Evolutionary conservation across 2,329 filamentous ascomycete genomes (phyloP), one percentile per base, ranked within the genome.

Genomic region (Fusarium beomiforme): DNA sequence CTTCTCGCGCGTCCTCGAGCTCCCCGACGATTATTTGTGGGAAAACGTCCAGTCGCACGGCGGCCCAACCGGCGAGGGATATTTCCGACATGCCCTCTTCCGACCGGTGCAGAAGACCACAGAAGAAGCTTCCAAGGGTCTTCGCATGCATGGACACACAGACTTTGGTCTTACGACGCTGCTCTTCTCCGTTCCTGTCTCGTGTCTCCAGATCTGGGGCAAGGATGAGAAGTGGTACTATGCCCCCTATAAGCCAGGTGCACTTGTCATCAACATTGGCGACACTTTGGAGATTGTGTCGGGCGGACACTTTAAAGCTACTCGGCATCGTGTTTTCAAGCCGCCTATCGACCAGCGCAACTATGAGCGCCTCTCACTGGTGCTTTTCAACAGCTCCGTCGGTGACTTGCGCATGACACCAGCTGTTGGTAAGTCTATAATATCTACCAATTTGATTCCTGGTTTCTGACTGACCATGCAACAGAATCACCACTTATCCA

Each of bases 371-470:
- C 77, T 84, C 5, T 82, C 83, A 0, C 67, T 84, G 21, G 82
- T 84, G 2, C 75, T 83, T 3, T 84, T 84, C 73, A 85, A 85
- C 74, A 83, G 81, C 50, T 84, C 83, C 2, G 74, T 83, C 9
- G 84, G 84, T 17, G 79, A 83, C 47, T 73, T 85, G 64, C 76
- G 82, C 10, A 81, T 86, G 80, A 66, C 74, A 29, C 84, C 84
- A 43, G 82, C 82, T 11, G 33, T 26, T 17, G 16, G 69, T 73
- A 39, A 55, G 50, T 37, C 8, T 3, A 16, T 6, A 4, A 6
- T 14, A 3, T 5, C 8, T 8, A 10, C 21, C 6, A 6, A 6
- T 23, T 19, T 3, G 6, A 5, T 1, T 7, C 8, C 8, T 3
- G 11, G 14, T 3, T 11, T n/a, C n/a, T n/a, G n/a, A 10, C 37